These are phyloP conservation scores for Nakazawaea siamensis DNA, from an alignment of 805 yeast genomes.

Conservation along the genomic window DNA sequence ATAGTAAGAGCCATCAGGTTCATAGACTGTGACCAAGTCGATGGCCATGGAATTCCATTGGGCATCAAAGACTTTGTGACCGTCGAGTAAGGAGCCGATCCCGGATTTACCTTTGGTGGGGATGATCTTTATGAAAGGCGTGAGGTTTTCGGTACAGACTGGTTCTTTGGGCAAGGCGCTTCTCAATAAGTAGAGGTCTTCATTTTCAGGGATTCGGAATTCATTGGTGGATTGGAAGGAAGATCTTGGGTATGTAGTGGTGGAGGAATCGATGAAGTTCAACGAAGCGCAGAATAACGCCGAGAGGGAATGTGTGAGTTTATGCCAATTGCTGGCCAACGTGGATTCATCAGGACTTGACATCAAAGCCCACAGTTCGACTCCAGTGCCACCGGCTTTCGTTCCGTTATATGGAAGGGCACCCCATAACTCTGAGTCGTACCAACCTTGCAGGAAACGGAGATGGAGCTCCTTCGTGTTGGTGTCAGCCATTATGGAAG, in stretches of 20 bases:
- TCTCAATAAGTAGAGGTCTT: constrained; percentile 46
- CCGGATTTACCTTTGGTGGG: constrained; percentile 94
- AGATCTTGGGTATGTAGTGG: constrained; percentile 60
- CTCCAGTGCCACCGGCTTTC: constrained; percentile 87
- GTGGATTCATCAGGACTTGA: constrained; percentile 49
- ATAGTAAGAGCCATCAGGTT: constrained; percentile 11
- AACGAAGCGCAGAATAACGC: constrained; percentile 94
- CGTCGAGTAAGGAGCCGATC: constrained; percentile 74
- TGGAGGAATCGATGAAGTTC: constrained; percentile 74
- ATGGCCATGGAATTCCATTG: constrained; percentile 93
- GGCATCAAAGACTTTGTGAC: constrained; percentile 84
- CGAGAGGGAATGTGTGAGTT: constrained; percentile 65
- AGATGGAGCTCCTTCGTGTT: constrained; percentile 70
- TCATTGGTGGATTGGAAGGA: constrained; percentile 23
- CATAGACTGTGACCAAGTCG: constrained; percentile 59
- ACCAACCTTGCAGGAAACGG: constrained; percentile 89
- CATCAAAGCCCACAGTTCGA: constrained; percentile 83
- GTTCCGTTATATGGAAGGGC: constrained; percentile 63
- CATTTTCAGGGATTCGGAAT: constrained; percentile 24
- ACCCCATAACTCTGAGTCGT: constrained; percentile 91
- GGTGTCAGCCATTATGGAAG: constrained; percentile 63
- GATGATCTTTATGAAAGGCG: constrained; percentile 82
- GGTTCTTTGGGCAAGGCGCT: constrained; percentile 95
- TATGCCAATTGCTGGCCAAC: constrained; percentile 62
- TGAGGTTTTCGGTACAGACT: constrained; percentile 91